Evolutionary conservation across 768 basidiomycete species (phyloP), one percentile per base, ranked within the genome.

Genomic region (Botryobasidium botryosum): DNA sequence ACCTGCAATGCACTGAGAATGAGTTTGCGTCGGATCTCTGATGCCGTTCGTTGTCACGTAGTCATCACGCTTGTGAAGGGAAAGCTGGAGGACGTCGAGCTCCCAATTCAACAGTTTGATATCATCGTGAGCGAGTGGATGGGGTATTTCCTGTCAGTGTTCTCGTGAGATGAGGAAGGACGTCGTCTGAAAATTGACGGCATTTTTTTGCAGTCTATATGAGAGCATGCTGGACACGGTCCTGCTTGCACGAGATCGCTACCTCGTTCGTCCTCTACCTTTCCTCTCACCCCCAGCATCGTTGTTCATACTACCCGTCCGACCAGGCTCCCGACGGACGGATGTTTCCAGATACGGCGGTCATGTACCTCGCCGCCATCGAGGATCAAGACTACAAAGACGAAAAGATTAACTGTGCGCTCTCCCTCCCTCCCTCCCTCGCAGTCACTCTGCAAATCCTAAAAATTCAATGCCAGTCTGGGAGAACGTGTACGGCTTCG

Each of bases 121-220:
- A 96, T 99, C 64, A 94, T 99, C 65, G 85, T 99, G 59, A 94
- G 90, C 50, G 94, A 99, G 62, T 99, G 92, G 94, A 99, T 99
- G 94, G 94, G 94, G 35, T 99, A 99, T 66, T 96, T 97, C 72
- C 69, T 97, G 40, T 55, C 29, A 46, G 52, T 31, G 1, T 10
- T n/a, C 27, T 26, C 23, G 12, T 23, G 20, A 4, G 36, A 25
- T 33, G 13, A 21, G 21, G n/a, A 29, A 24, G 3, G 18, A 26
- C 20, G 36, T 40, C 17, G 20, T 44, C 15, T 24, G 13, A 23
- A 12, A 25, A 49, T 31, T 21, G 20, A 1, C 28, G 21, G 24
- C 7, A 29, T 27, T 18, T 15, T 29, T 47, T 13, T 39, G n/a
- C 29, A 49, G 47, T 26, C 75, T 99, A 27, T 97, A 97, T 68